Percentiles rank a stretch among this genome's conserved stretches.
These are phyloP conservation scores for Arthrobotrys megalospora DNA, from an alignment of 2,329 filamentous ascomycete species.

Conservation along the genomic window DNA sequence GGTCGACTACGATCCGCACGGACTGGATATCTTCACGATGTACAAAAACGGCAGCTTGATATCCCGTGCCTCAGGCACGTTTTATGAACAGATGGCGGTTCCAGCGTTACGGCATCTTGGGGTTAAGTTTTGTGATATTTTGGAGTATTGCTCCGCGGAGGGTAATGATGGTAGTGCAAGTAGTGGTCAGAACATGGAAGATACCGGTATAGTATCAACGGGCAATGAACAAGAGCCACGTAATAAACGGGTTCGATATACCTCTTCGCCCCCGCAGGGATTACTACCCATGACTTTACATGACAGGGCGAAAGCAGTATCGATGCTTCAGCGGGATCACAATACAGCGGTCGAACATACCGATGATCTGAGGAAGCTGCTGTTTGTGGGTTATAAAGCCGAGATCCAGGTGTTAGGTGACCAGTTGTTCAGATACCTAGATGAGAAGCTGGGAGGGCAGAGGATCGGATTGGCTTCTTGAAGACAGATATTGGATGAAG, in stretches of 20 bases:
- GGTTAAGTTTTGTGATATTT: constrained; percentile 54
- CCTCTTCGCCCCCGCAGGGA: constrained; percentile 29
- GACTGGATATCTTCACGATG: constrained; percentile 79
- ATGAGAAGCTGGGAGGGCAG: constrained; percentile 46
- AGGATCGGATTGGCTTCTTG: constrained; percentile 22
- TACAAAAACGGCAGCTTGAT: constrained; percentile 79
- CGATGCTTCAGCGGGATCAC: constrained; percentile 46
- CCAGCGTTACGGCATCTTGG: constrained; percentile 43
- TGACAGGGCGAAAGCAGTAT: constrained; percentile 55
- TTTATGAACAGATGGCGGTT: constrained; percentile 46
- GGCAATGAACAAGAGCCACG: constrained; percentile 18
- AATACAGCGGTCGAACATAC: constrained; percentile 13
- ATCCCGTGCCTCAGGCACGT: constrained; percentile 68
- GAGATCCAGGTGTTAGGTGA: constrained; percentile 59
- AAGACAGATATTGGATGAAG: constrained; percentile 34
- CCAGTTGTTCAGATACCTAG: constrained; percentile 51
- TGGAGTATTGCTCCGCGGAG: constrained; percentile 35
- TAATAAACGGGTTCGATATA: constrained; percentile 39
- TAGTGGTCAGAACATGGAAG: constrained; percentile 4
- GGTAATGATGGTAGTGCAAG: not conserved
- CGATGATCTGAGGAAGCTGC: constrained; percentile 44
- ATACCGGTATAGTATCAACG: not conserved
- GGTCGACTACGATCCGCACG: constrained; percentile 83
- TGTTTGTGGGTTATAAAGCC: constrained; percentile 59
- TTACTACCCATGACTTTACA: constrained; percentile 47